Evolutionary conservation across 331 rosid species (phyloP), one percentile per base, ranked within the genome.

Genomic region (Arachis monticola): DNA sequence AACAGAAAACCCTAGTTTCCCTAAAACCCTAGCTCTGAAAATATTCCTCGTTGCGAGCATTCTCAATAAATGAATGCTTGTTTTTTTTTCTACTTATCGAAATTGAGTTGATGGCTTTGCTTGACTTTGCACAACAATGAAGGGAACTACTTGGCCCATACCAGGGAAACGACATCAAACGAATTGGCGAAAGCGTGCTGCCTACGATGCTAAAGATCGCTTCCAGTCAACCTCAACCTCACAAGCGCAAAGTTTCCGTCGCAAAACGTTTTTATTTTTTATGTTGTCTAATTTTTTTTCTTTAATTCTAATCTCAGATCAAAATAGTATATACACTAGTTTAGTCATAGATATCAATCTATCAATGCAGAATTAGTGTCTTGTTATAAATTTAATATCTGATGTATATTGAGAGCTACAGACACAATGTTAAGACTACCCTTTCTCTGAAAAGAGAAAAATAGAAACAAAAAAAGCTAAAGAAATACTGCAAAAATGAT

Each of bases 141-240:
- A 81, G 97, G 97, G 8, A 94, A 94, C 81, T 94, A 94, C 90
- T 82, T 94, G 84, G 99, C 97, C 8, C 99, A 90, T 75, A 94
- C 97, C 99, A 83, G 87, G 87, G 0, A 83, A 83, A 48, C 84
- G 87, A 13, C 87, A 83, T 69, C 97, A 94, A 74, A 94, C 96
- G 44, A 94, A 94, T 82, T 94, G 78, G 99, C 97, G 0, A n/a
- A 94, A 94, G 72, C 82, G 99, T 67, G 97, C 87, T 5, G 84
- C 87, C 40, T 84, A 84, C 3, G 87, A 83, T 41, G 97, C 98
- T 6, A 89, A 93, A 83, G 98, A 93, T 1, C n/a, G 91, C 98
- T n/a, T 32, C 97, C 98, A 4, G 88, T 22, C 98, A 93, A 70
- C 97, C 98, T 51, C 98, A 93, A 79, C 98, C 98, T 2, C 97